Evolutionary conservation across 192 early-diverging fungal species (phyloP).

Genomic region (Backusella tuberculispora): DNA sequence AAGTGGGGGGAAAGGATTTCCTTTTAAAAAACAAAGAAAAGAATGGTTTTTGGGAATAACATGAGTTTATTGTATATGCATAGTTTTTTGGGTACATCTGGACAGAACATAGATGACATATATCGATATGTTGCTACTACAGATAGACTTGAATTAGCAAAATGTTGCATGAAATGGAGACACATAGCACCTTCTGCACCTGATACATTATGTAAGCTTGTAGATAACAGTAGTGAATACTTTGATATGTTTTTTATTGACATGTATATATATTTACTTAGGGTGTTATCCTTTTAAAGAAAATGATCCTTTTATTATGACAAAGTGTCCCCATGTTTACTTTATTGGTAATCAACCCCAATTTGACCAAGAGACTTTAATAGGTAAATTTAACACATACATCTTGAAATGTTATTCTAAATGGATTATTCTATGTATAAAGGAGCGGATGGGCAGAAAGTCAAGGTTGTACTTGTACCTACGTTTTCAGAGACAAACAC

Average conservation of each 20-base stretch:
- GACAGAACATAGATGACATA: constrained; percentile 91
- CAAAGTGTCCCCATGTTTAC: constrained; percentile 79
- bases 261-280: constrained; percentile 27
- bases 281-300: constrained; percentile 92
- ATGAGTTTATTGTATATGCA: neutral
- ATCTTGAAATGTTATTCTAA: neutral
- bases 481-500: constrained; percentile 67
- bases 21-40: neutral
- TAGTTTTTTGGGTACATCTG: constrained; percentile 78
- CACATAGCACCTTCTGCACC: constrained; percentile 94
- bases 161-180: constrained; percentile 74
- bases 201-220: constrained; percentile 84
- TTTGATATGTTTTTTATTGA: neutral
- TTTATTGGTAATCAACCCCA: constrained; percentile 86
- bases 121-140: constrained; percentile 63
- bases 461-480: constrained; percentile 78
- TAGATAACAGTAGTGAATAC: neutral
- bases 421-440: constrained; percentile 17
- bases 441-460: constrained; percentile 60
- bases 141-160: constrained; percentile 74
- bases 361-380: constrained; percentile 62
- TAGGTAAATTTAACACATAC: constrained; percentile 42
- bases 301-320: constrained; percentile 86
- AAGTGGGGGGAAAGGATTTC: constrained; percentile 11
- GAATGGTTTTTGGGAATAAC: constrained; percentile 14